Evolutionary conservation across 1,284 basidiomycete genomes (phyloP).

Genomic region (Ganoderma boninense): DNA sequence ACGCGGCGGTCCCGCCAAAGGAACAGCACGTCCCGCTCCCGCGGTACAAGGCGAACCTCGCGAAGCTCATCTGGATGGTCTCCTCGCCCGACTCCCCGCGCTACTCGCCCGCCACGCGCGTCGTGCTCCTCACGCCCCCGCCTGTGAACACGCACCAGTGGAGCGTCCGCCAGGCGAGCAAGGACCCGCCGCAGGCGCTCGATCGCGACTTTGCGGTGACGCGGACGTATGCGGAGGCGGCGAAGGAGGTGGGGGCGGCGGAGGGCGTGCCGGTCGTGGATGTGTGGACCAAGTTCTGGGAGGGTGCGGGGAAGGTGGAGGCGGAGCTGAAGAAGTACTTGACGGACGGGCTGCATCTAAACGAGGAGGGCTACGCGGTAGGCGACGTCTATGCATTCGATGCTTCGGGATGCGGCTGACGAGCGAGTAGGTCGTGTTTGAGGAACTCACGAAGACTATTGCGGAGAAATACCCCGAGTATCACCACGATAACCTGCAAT

Average conservation of each 20-base stretch:
- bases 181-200: conserved; percentile 53
- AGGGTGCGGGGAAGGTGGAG: conserved; percentile 68
- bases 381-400: conserved; percentile 21
- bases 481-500: conserved; percentile 64
- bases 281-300: conserved; percentile 73
- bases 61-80: conserved; percentile 68
- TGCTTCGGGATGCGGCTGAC: neutral
- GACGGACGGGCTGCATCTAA: conserved; percentile 84
- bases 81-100: conserved; percentile 66
- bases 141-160: conserved; percentile 77
- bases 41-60: conserved; percentile 74
- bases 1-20: conserved; percentile 49
- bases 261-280: conserved; percentile 71
- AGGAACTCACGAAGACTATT: conserved; percentile 68
- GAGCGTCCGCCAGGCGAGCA: conserved; percentile 52
- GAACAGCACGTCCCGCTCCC: conserved; percentile 77
- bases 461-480: conserved; percentile 69
- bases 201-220: conserved; percentile 71
- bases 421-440: conserved; percentile 67
- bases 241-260: conserved; percentile 63
- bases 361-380: conserved; percentile 74
- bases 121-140: conserved; percentile 86
- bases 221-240: conserved; percentile 74
- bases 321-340: conserved; percentile 58
- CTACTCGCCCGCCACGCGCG: conserved; percentile 78